Conservation (phyloP, 2,329 filamentous ascomycete genomes). For the Furcasterigmium furcatum region DNA sequence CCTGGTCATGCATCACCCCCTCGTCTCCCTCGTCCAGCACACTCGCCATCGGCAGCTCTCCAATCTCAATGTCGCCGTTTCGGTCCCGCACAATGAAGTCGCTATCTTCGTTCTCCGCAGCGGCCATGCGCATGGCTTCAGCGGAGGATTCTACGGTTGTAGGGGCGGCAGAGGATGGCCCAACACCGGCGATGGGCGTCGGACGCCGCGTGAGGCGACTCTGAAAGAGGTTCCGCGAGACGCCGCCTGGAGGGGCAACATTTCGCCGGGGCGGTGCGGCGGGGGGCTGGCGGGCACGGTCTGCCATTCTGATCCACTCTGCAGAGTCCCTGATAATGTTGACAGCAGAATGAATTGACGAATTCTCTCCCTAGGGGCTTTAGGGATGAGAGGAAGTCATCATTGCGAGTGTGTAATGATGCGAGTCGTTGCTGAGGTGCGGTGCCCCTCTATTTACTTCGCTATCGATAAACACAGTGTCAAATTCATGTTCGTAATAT, state of each 20-base stretch:
- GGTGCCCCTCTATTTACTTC: background rate
- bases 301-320: background rate
- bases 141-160: constrained; percentile 26
- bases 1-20: constrained; percentile 51
- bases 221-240: constrained; percentile 58
- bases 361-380: no score
- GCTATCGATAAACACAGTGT: background rate
- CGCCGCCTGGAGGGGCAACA: constrained; percentile 18
- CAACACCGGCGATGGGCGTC: constrained; percentile 30
- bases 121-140: constrained; percentile 41
- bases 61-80: constrained; percentile 61
- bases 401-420: no score
- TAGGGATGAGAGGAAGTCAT: no score
- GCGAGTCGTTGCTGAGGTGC: no score
- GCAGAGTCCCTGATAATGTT: no score
- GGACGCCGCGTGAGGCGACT: constrained; percentile 55
- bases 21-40: constrained; percentile 54
- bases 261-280: constrained; percentile 5
- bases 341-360: no score
- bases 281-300: background rate
- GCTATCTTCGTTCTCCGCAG: background rate
- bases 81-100: constrained; percentile 60
- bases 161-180: constrained; percentile 7
- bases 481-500: background rate
- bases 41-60: constrained; percentile 49